Percentiles rank a stretch among this genome's conserved stretches.
phyloP scores from a whole-genome alignment of 2,329 filamentous ascomycete species.

The Colletotrichum orbiculare region DNA sequence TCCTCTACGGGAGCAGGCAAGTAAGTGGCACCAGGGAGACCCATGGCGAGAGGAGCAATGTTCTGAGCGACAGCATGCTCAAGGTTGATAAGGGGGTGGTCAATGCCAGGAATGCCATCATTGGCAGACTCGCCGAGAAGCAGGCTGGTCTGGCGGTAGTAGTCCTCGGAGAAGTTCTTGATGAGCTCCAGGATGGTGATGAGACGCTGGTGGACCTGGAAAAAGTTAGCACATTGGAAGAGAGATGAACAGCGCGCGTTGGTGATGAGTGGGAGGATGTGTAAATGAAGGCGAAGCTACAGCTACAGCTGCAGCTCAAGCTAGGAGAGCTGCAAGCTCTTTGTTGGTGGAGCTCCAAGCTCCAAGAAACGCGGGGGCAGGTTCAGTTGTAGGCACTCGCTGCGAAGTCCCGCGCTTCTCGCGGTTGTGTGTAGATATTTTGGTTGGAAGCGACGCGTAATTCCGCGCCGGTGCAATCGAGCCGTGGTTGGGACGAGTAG shows the following conservation, averaged over 20 bases:
- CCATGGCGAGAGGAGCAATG: conserved; percentile 49
- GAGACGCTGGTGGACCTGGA: conserved; percentile 80
- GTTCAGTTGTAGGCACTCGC: too few species aligned
- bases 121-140: conserved; percentile 74
- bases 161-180: conserved; percentile 82
- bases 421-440: too few species aligned
- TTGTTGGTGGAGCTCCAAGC: conserved; percentile 19
- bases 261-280: background rate
- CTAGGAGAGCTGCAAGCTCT: conserved; percentile 4
- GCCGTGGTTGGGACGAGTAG: background rate
- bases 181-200: conserved; percentile 83
- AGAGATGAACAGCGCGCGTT: background rate
- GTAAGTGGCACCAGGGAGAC: conserved; percentile 24
- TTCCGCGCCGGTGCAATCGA: background rate
- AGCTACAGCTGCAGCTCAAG: background rate
- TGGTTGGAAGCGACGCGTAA: background rate
- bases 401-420: too few species aligned
- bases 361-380: conserved; percentile 38
- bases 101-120: conserved; percentile 54
- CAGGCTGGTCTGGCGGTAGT: conserved; percentile 88
- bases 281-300: background rate
- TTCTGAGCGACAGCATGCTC: conserved; percentile 62
- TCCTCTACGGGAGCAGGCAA: conserved; percentile 63
- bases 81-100: conserved; percentile 61
- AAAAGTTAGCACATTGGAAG: conserved; percentile 48